phyloP scores from a whole-genome alignment of 306 rosid genomes.

The cucumber (Cucumis sativus) region DNA sequence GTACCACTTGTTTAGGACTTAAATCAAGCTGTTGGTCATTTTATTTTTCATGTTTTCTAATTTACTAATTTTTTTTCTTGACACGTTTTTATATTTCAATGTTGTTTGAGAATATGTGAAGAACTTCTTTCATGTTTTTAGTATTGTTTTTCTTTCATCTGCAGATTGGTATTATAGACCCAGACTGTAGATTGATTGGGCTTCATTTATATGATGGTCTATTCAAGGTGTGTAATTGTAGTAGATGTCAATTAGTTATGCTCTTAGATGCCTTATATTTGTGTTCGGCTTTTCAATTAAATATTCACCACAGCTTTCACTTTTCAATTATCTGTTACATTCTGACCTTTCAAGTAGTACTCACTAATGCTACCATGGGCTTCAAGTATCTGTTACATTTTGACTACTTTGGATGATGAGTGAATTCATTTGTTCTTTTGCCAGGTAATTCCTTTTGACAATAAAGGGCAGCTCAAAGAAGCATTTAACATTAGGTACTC shows the following conservation, averaged over 20 bases:
- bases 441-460: constrained; percentile 95
- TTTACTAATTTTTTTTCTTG: neutral
- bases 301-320: neutral
- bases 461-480: constrained; percentile 94
- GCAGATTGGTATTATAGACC: constrained; percentile 98
- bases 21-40: neutral
- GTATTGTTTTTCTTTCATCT: constrained; percentile 4
- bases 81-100: neutral
- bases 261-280: neutral
- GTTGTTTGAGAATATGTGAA: neutral
- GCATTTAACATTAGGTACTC: constrained; percentile 90
- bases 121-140: neutral
- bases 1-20: constrained; percentile 21
- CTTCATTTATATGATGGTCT: constrained; percentile 95
- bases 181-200: constrained; percentile 93
- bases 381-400: neutral
- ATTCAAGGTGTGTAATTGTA: constrained; percentile 53
- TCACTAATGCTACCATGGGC: neutral
- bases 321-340: neutral
- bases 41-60: neutral
- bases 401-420: constrained; percentile 4
- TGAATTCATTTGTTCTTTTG: constrained; percentile 9
- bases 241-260: neutral
- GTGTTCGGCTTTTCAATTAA: neutral
- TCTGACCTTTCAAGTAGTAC: neutral